Evolutionary conservation across 495 filamentous ascomycete genomes (phyloP).

Genomic region (Annulohypoxylon maeteangense): DNA sequence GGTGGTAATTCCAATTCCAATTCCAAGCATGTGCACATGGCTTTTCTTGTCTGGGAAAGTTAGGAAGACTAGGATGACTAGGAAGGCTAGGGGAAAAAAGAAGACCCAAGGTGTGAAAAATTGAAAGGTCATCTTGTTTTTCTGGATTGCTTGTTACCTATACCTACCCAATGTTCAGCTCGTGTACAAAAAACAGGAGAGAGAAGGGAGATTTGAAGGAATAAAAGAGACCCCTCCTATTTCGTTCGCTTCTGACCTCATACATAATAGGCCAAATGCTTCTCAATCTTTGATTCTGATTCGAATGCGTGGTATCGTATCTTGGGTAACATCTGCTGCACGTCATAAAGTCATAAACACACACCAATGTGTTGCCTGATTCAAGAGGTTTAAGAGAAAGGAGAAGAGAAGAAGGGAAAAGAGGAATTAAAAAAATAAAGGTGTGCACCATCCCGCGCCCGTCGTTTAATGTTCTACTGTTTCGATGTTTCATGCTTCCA

Average conservation of each 20-base stretch:
- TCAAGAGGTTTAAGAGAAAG: conserved; percentile 12
- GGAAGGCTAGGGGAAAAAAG: neutral
- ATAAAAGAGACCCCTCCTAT: neutral
- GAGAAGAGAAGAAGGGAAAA: neutral
- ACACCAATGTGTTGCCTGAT: conserved; percentile 33
- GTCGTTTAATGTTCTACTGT: too few species aligned
- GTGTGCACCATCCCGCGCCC: conserved; percentile 37
- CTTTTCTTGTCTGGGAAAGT: neutral
- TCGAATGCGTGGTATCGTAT: conserved; percentile 23
- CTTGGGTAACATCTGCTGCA: conserved; percentile 44
- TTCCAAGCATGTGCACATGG: neutral
- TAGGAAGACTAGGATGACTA: neutral
- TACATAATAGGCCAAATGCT: neutral
- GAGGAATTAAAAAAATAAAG: conserved; percentile 15
- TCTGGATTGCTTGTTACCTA: neutral
- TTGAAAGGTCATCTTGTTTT: neutral
- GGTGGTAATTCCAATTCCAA: conserved; percentile 13
- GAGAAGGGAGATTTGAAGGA: neutral
- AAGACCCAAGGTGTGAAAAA: neutral
- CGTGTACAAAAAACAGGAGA: neutral
- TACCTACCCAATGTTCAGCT: neutral
- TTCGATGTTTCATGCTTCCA: neutral
- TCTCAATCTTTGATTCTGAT: conserved; percentile 14
- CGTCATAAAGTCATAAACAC: conserved; percentile 34
- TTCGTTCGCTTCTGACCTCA: conserved; percentile 2